phyloP scores from a whole-genome alignment of 2,329 filamentous ascomycete species.

The Grosmannia penicillata region DNA sequence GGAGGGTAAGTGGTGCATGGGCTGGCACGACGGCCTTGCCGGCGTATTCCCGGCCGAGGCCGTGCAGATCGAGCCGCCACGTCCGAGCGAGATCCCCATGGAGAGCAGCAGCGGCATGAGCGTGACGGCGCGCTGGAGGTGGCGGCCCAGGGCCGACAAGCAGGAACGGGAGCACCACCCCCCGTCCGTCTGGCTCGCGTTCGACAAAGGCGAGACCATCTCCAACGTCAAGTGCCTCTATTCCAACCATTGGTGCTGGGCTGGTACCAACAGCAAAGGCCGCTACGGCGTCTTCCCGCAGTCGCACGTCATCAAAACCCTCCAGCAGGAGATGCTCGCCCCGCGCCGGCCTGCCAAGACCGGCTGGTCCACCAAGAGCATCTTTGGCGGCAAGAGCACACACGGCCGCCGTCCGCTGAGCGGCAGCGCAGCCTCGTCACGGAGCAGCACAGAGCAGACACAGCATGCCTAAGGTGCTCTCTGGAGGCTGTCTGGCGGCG shows the following conservation, averaged over 20 bases:
- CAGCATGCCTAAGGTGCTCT: background rate
- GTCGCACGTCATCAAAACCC: slow-evolving; percentile 10
- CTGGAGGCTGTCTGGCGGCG: too few species aligned
- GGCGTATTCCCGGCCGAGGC: slow-evolving; percentile 34
- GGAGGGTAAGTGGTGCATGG: slow-evolving; percentile 40
- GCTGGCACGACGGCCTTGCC: slow-evolving; percentile 38
- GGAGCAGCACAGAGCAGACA: slow-evolving; percentile 9
- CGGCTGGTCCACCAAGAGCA: slow-evolving; percentile 6
- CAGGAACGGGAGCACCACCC: slow-evolving; percentile 19
- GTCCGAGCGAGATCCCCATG: slow-evolving; percentile 29
- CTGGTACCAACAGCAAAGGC: slow-evolving; percentile 20
- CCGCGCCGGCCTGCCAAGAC: slow-evolving; percentile 2
- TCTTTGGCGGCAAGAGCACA: slow-evolving; percentile 6
- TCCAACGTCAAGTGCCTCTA: slow-evolving; percentile 40
- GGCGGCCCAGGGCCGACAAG: slow-evolving; percentile 19
- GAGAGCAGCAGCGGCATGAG: slow-evolving; percentile 30
- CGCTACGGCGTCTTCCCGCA: slow-evolving; percentile 19
- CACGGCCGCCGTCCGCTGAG: slow-evolving; percentile 5
- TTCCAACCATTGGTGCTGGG: slow-evolving; percentile 22
- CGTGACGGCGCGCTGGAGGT: slow-evolving; percentile 38
- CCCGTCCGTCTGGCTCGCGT: slow-evolving; percentile 34
- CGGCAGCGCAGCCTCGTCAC: slow-evolving; percentile 7
- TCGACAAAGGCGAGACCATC: slow-evolving; percentile 53
- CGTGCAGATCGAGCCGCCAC: slow-evolving; percentile 32
- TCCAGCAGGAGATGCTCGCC: slow-evolving; percentile 8